Conservation (phyloP, 106 monocot genomes). For the Dioscorea alata region DNA sequence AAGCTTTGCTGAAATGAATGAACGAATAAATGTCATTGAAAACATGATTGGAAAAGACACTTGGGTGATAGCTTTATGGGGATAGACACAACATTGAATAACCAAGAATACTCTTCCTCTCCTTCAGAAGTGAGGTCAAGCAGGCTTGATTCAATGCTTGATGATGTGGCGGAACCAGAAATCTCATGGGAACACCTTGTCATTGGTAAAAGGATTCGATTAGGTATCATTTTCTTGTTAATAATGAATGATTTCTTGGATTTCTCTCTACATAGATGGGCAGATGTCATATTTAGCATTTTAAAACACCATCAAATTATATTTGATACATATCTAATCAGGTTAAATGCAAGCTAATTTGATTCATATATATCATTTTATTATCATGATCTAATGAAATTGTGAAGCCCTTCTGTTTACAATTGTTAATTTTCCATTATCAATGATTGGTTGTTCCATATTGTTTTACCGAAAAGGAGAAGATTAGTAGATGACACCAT, state of each 20-base stretch:
- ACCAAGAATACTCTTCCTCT: conserved; percentile 29
- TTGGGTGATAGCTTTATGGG: conserved; percentile 39
- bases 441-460: too few species aligned
- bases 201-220: conserved; percentile 97
- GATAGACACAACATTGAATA: conserved; percentile 16
- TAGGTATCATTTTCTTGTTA: conserved; percentile 53
- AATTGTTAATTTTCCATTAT: too few species aligned
- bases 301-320: too few species aligned
- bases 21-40: conserved; percentile 17
- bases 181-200: conserved; percentile 93
- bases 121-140: conserved; percentile 22
- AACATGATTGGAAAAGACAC: conserved; percentile 31
- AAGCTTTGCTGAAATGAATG: conserved; percentile 14
- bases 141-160: conserved; percentile 77
- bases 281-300: too few species aligned
- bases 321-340: too few species aligned
- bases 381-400: too few species aligned
- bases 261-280: too few species aligned
- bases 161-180: conserved; percentile 91
- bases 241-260: conserved; percentile 2
- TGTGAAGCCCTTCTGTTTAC: too few species aligned
- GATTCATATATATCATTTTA: too few species aligned
- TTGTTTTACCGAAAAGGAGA: too few species aligned
- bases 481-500: too few species aligned
- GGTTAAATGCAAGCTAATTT: too few species aligned